Percentiles rank a stretch among this genome's conserved stretches.
Evolutionary conservation across 225 moss, liverwort and hornwort species (phyloP).

Genomic region (Sphagnum contortum): DNA sequence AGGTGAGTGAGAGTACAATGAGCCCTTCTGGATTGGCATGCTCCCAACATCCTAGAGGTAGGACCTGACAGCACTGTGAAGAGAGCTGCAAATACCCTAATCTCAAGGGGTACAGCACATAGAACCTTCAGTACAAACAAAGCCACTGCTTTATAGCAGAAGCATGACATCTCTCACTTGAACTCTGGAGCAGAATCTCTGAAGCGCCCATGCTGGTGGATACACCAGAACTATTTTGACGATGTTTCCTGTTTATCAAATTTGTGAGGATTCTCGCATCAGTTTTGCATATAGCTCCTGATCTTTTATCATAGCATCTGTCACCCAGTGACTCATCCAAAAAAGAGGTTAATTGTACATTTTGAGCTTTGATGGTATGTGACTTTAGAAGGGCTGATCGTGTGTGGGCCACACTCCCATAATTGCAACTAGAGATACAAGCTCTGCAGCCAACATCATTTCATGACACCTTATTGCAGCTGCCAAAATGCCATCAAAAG

Average conservation of each 20-base stretch:
- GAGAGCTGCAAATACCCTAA: slow-evolving; percentile 55
- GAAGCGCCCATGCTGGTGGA: slow-evolving; percentile 3
- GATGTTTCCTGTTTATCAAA: too few relatives aligned
- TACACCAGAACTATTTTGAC: neutral
- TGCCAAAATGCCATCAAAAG: slow-evolving; percentile 49
- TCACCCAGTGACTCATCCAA: slow-evolving; percentile 8
- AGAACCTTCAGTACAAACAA: slow-evolving; percentile 50
- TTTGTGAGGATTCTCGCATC: neutral
- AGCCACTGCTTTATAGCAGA: slow-evolving; percentile 13
- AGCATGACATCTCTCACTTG: neutral
- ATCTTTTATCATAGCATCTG: too few relatives aligned
- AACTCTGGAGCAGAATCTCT: neutral
- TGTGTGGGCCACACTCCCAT: slow-evolving; percentile 57
- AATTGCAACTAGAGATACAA: slow-evolving; percentile 55
- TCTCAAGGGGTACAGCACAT: slow-evolving; percentile 45
- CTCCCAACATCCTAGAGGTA: slow-evolving; percentile 28
- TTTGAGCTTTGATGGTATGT: slow-evolving; percentile 61
- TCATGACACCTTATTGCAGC: slow-evolving; percentile 45
- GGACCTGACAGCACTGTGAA: slow-evolving; percentile 37
- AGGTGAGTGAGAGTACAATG: too few relatives aligned
- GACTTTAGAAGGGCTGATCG: slow-evolving; percentile 72
- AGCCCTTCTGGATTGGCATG: slow-evolving; percentile 14
- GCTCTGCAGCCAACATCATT: slow-evolving; percentile 40
- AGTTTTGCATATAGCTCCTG: neutral
- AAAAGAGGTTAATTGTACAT: slow-evolving; percentile 41